These are phyloP conservation scores for Aspergillus floridensis DNA, from an alignment of 2,329 filamentous ascomycete genomes.

Conservation along the genomic window DNA sequence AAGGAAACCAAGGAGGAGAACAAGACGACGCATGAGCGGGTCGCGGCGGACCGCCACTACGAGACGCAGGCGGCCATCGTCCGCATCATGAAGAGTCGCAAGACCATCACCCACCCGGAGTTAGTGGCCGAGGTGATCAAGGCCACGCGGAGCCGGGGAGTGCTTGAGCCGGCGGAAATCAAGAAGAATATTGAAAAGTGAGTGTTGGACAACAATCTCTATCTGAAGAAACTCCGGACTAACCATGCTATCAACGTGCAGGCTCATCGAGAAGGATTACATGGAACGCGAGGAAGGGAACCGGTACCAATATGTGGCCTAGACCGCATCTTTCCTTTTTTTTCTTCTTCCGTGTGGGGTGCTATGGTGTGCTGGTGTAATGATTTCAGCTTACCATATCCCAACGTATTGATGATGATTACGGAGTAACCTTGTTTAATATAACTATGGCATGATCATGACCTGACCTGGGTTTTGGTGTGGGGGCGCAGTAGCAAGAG, in stretches of 20 bases:
- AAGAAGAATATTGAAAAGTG: slow-evolving; percentile 97
- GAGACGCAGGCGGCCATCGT: slow-evolving; percentile 98
- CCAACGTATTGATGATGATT: neutral
- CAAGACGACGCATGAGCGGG: slow-evolving; percentile 85
- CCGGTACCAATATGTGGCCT: slow-evolving; percentile 69
- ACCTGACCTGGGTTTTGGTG: neutral
- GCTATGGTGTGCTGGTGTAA: neutral
- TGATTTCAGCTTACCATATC: neutral
- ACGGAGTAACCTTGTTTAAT: neutral
- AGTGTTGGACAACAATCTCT: slow-evolving; percentile 33
- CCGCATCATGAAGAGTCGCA: slow-evolving; percentile 92
- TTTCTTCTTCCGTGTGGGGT: neutral
- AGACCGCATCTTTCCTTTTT: slow-evolving; percentile 7
- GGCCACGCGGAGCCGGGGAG: slow-evolving; percentile 81
- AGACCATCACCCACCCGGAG: slow-evolving; percentile 81
- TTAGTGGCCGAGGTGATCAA: slow-evolving; percentile 89
- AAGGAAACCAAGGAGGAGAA: slow-evolving; percentile 96
- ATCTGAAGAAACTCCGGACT: neutral
- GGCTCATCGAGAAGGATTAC: slow-evolving; percentile 90
- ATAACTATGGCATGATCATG: neutral
- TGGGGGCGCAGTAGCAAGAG: neutral
- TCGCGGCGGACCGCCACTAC: slow-evolving; percentile 85
- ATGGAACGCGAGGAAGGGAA: slow-evolving; percentile 73
- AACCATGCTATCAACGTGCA: slow-evolving; percentile 33
- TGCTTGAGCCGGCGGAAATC: slow-evolving; percentile 80